Conservation (phyloP, 2,329 filamentous ascomycete genomes). For the Talaromyces rugulosus region DNA sequence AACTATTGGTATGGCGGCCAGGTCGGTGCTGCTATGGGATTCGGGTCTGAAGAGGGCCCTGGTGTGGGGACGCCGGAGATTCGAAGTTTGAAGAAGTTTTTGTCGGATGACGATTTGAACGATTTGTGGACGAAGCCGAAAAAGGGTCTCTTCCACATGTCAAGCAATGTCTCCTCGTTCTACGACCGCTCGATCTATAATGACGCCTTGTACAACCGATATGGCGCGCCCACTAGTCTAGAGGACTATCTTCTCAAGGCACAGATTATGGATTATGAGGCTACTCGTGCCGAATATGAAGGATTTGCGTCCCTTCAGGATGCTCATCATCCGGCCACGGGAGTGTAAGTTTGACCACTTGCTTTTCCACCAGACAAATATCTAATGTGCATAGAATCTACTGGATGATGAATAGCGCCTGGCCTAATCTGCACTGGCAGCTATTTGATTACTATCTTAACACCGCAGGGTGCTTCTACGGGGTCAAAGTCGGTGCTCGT, state of each 20-base stretch:
- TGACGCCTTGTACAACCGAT: conserved; percentile 48
- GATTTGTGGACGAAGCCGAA: conserved; percentile 55
- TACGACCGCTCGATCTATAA: conserved; percentile 57
- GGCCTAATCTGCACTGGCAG: conserved; percentile 63
- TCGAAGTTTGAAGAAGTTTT: conserved; percentile 50
- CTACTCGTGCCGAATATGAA: conserved; percentile 57
- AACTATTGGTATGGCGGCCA: conserved; percentile 59
- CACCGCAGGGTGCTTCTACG: conserved; percentile 57
- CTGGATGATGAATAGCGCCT: conserved; percentile 65
- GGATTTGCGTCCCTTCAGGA: conserved; percentile 52
- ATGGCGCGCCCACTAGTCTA: conserved; percentile 49
- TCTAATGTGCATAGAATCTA: conserved; percentile 43
- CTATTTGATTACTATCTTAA: conserved; percentile 61
- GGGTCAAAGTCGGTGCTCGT: conserved; percentile 50
- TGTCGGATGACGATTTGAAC: conserved; percentile 48
- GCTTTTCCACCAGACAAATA: neutral
- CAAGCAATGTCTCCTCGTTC: conserved; percentile 52
- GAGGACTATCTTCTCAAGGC: conserved; percentile 58
- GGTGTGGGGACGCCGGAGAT: conserved; percentile 61
- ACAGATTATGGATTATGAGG: conserved; percentile 63
- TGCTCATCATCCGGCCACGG: conserved; percentile 52
- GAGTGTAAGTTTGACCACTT: conserved; percentile 29
- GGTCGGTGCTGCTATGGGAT: conserved; percentile 58
- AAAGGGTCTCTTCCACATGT: conserved; percentile 58
- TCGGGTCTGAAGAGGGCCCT: conserved; percentile 59